Evolutionary conservation across 2,329 filamentous ascomycete genomes (phyloP).

Genomic region (Aspergillus nomiae): DNA sequence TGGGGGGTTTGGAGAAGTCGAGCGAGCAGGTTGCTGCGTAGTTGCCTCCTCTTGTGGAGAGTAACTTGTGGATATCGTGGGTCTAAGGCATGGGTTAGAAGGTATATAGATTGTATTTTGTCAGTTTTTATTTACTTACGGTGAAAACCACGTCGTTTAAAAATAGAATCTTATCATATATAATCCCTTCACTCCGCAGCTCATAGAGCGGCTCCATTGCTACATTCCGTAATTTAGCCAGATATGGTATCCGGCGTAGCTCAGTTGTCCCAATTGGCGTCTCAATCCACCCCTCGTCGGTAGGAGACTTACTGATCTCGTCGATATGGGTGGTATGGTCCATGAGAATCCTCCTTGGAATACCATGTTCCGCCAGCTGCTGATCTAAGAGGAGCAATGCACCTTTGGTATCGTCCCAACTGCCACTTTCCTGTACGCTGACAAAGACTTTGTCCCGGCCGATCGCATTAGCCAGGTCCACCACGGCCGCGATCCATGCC

Average conservation of each 20-base stretch:
- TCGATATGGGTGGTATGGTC: slow-evolving; percentile 63
- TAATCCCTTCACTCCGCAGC: slow-evolving; percentile 52
- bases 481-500: slow-evolving; percentile 64
- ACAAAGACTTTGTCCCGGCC: slow-evolving; percentile 68
- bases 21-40: slow-evolving; percentile 72
- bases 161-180: slow-evolving; percentile 62
- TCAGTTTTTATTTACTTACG: slow-evolving; percentile 23
- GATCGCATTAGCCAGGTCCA: slow-evolving; percentile 58
- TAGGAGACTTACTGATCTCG: slow-evolving; percentile 51
- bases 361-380: slow-evolving; percentile 54
- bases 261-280: slow-evolving; percentile 58
- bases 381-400: slow-evolving; percentile 60
- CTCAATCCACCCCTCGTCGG: slow-evolving; percentile 63
- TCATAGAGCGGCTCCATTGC: slow-evolving; percentile 62
- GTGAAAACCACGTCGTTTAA: slow-evolving; percentile 53
- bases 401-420: slow-evolving; percentile 68
- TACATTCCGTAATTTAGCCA: slow-evolving; percentile 65
- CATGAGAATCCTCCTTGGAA: slow-evolving; percentile 58
- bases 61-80: slow-evolving; percentile 56
- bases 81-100: slow-evolving; percentile 31
- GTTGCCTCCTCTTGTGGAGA: slow-evolving; percentile 59
- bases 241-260: slow-evolving; percentile 68
- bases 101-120: slow-evolving; percentile 16
- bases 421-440: slow-evolving; percentile 69
- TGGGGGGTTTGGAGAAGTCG: slow-evolving; percentile 68